Evolutionary conservation across 2,329 filamentous ascomycete genomes (phyloP), one percentile per base, ranked within the genome.

Genomic region (Colletotrichum cereale): DNA sequence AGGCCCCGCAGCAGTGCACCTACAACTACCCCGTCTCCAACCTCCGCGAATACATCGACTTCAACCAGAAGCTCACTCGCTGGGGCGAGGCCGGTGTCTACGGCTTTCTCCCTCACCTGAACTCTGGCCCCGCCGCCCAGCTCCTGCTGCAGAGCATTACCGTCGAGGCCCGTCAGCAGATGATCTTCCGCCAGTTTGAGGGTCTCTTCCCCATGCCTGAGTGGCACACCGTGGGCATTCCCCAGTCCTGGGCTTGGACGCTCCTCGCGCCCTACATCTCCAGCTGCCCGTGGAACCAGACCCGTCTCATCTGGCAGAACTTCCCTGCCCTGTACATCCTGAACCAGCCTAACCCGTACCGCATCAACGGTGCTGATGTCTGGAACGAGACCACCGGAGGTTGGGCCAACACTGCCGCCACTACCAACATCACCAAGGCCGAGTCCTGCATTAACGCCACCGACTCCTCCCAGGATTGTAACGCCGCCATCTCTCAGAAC

Each of bases 231-330:
- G 86, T 90, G 7, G 93, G 93, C 48, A 90, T 96, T 31, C 93
- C 93, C 0, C 94, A 97, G 80, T 93, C 91, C 0, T 97, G 93
- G 93, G 89, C 91, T 0, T 97, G 94, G 94, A 92, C 93, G 0
- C 86, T 94, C 29, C 85, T 96, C 5, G 93, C 94, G 0, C 94
- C 93, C 0, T 95, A 95, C 81, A 95, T 97, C 80, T 90, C 89
- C 44, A 91, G 87, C 6, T 97, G 94, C 80, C 93, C 94, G 0
- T 83, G 82, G 53, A 89, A 92, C 79, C 90, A 91, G 75, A 96
- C 93, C 1, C 89, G 93, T 8, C 84, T 97, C 38, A 87, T 90
- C 31, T 97, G 94, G 93, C 92, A 96, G 79, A 97, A 97, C 84
- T 95, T 93, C 83, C 94, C 93, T 0, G 86, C 88, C 0, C 83